Conservation (phyloP, 148 eudicot species). For the Salicornia ramosissima region DNA sequence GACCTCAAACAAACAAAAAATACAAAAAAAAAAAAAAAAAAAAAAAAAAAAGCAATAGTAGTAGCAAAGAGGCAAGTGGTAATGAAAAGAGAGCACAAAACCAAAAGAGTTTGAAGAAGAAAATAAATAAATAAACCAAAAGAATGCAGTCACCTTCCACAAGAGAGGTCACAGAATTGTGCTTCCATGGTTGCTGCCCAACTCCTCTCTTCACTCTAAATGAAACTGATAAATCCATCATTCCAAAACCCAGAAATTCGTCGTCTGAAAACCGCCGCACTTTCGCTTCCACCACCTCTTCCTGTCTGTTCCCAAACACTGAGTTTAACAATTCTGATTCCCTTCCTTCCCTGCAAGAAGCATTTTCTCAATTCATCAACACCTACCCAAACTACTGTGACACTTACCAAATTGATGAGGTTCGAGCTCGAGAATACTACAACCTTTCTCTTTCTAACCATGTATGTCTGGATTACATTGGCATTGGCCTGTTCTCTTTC, state of each 20-base stretch:
- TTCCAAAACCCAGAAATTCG: conserved; percentile 38
- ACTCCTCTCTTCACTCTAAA: conserved; percentile 34
- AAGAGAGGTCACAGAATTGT: conserved; percentile 45
- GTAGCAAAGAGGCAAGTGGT: neutral
- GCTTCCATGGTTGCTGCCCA: conserved; percentile 54
- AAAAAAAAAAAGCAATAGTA: conserved; percentile 8
- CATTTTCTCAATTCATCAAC: conserved; percentile 51
- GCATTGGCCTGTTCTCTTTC: conserved; percentile 78
- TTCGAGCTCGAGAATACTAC: conserved; percentile 59
- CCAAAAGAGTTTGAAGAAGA: conserved; percentile 16
- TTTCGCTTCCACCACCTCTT: conserved; percentile 42
- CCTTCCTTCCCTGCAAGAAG: conserved; percentile 67
- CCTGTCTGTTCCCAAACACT: conserved; percentile 66
- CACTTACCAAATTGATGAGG: conserved; percentile 47
- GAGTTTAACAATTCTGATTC: conserved; percentile 71
- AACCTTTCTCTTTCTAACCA: conserved; percentile 66
- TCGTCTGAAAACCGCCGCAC: conserved; percentile 45
- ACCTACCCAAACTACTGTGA: conserved; percentile 66
- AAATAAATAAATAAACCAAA: neutral
- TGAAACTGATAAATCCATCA: conserved; percentile 28
- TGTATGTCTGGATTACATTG: conserved; percentile 82
- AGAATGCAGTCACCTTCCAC: conserved; percentile 51
- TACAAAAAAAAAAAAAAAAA: neutral
- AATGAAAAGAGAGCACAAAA: conserved; percentile 2
- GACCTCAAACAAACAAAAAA: neutral